Evolutionary conservation across 306 rosid genomes (phyloP).

Genomic region (Morella rubra): DNA sequence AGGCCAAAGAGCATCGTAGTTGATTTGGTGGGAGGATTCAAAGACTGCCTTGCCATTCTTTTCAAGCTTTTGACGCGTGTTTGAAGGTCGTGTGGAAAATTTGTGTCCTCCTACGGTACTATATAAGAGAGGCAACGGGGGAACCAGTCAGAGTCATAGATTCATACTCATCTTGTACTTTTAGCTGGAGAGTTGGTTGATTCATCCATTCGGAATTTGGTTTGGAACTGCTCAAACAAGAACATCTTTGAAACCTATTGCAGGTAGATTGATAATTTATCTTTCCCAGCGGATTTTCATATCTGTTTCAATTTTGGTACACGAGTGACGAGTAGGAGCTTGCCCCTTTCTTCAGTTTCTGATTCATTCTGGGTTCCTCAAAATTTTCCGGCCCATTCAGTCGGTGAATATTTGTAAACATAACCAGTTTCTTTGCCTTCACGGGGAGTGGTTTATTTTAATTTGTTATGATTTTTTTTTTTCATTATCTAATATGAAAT

Average conservation of each 20-base stretch:
- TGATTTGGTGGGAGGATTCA: conserved; percentile 41
- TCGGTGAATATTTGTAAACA: too few relatives aligned
- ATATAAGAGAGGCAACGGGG: conserved; percentile 15
- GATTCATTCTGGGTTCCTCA: too few relatives aligned
- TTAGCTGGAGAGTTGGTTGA: background rate
- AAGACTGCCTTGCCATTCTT: conserved; percentile 22
- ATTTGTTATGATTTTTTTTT: too few relatives aligned
- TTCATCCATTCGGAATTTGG: conserved; percentile 15
- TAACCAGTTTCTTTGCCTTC: background rate
- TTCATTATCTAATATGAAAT: background rate
- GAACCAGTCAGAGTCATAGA: conserved; percentile 3
- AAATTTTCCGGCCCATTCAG: too few relatives aligned
- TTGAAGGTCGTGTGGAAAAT: conserved; percentile 21
- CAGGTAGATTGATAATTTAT: conserved; percentile 19
- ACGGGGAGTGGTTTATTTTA: too few relatives aligned
- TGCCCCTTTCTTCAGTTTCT: background rate
- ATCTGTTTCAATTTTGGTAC: background rate
- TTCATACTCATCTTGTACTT: conserved; percentile 18
- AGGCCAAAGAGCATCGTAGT: conserved; percentile 14
- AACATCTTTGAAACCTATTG: conserved; percentile 7
- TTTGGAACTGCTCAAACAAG: background rate
- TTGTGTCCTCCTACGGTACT: conserved; percentile 2
- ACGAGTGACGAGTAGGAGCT: background rate
- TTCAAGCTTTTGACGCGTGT: conserved; percentile 53
- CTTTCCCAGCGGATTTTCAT: conserved; percentile 4